Evolutionary conservation across 192 early-diverging fungal genomes (phyloP), one percentile per base, ranked within the genome.

Genomic region (Radiomyces spectabilis): DNA sequence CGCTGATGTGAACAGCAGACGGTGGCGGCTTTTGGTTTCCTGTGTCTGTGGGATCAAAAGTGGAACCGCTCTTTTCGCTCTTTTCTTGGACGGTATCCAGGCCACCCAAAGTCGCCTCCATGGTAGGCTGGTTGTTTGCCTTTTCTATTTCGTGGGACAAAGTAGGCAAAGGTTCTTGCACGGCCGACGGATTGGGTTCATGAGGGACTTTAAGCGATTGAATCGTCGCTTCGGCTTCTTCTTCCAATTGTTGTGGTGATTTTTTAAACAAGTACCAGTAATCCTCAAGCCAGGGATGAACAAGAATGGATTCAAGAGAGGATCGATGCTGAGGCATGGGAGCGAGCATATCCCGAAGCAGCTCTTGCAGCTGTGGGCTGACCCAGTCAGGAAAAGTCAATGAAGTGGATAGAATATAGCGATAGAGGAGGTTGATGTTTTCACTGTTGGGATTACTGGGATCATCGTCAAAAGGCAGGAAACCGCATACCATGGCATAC

Each of bases 401-500:
- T 18, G 86, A 78, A 2, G 87, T 88, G 18, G 77, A 80, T n/a
- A 91, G 73, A 61, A 93, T 93, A 57, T 92, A 87, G 51, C 81
- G 81, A 68, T 86, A 91, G 38, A 90, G 66, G 64, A 83, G 73
- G 53, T 80, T 87, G 59, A 87, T 86, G 55, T 93, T 93, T 53
- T 92, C 90, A 46, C 89, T 86, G 45, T 93, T 85, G 16, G 87
- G 87, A 42, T 93, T 93, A 5, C 71, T 76, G 21, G 90, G 90
- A 58, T 93, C 88, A 68, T 93, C 90, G 46, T 93, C 91, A 59
- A 87, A 93, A 7, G 91, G 91, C 45, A 93, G 74, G 55, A 88
- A 91, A 13, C 91, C 91, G 21, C 83, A 85, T 2, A 93, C 74
- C 89, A 93, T 92, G 3, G 91, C 91, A 58, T 89, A 93, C 64